Evolutionary conservation across 768 basidiomycete species (phyloP).

Genomic region (Tremella mesenterica): DNA sequence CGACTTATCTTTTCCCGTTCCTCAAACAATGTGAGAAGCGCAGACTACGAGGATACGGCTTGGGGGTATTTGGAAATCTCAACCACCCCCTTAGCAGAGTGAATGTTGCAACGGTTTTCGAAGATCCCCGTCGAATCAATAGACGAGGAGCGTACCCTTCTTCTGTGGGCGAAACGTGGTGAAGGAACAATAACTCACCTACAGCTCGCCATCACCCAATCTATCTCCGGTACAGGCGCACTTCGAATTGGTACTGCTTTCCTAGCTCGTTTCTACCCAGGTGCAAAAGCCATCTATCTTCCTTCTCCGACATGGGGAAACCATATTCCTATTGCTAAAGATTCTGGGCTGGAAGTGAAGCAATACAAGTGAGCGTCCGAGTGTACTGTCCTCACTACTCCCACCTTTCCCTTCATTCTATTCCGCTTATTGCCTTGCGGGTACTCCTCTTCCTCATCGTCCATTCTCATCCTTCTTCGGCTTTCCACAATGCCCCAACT

Average conservation of each 20-base stretch:
- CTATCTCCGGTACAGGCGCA: conserved; percentile 96
- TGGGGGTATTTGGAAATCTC: too few species aligned
- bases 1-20: neutral
- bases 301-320: conserved; percentile 93
- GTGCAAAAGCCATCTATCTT: conserved; percentile 64
- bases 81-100: too few species aligned
- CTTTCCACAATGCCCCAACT: too few species aligned
- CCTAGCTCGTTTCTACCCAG: conserved; percentile 73
- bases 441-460: too few species aligned
- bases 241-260: conserved; percentile 91
- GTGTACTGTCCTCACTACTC: too few species aligned
- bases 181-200: neutral
- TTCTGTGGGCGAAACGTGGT: too few species aligned
- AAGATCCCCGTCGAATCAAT: too few species aligned
- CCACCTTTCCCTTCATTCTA: neutral
- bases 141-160: too few species aligned
- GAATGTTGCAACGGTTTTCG: too few species aligned
- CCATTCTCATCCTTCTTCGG: too few species aligned
- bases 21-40: too few species aligned
- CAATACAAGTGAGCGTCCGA: conserved; percentile 57
- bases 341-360: conserved; percentile 76
- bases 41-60: neutral
- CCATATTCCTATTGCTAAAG: conserved; percentile 85
- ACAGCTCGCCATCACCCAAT: conserved; percentile 78
- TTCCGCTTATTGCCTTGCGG: neutral